Base-by-base conservation (phyloP, 306 rosid genomes). In the Abrus precatorius region DNA sequence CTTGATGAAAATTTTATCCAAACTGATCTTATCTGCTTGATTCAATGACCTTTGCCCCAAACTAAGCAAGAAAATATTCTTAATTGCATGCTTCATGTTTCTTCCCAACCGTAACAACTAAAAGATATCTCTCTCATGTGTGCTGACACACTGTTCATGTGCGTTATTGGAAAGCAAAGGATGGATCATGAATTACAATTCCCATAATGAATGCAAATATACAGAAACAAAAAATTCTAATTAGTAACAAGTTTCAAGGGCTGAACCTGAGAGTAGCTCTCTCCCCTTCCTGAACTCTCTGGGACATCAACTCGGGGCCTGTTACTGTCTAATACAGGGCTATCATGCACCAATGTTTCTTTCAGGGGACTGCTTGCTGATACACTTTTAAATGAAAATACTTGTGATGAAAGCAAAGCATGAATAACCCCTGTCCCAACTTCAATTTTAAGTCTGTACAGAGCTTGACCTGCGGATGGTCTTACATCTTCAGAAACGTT, bases 401-500 rank as follows among this genome's bases (percentile, higher is more conserved):
- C 95, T 73, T 90, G 95, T 7, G 99, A 95, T 62, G 99, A 95
- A 84, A 95, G 87, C 80, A 93, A 89, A 69, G 75, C 78, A 74
- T 90, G 88, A 40, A 74, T 89, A 65, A 75, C 86, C 67, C 89
- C 95, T 3, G 85, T 85, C 34, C 87, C 83, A 53, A 88, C 88
- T 87, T 95, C 99, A 80, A 95, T 89, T 88, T 86, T 90, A 82
- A 95, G 86, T 88, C 88, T 93, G 86, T 95, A 93, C 67, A 95
- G 81, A 74, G 97, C 94, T 89, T 95, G 99, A 84, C 97, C 99
- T 20, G 97, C 92, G 65, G 92, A 79, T 53, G 99, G 94, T 61
- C 97, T 90, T 59, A 93, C 97, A 83, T 95, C 92, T 86, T 91
- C 97, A 14, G 88, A 88, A 61, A 95, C 92, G 72, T 86, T 90